Conservation (phyloP, 2,329 filamentous ascomycete genomes). For the Malbranchea zuffiana region DNA sequence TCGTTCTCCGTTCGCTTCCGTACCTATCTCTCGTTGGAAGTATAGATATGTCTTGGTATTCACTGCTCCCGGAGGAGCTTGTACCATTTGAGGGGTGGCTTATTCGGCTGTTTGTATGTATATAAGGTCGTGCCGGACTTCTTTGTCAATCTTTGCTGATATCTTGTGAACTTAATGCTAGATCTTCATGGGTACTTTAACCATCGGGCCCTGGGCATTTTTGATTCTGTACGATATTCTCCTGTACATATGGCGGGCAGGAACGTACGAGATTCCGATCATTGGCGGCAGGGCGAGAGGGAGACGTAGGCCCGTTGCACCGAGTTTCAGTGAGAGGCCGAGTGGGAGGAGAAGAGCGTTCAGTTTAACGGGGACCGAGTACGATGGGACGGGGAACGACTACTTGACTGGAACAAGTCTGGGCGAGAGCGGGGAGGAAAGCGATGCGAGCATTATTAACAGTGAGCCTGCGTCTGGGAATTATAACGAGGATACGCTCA, state of each 20-base stretch:
- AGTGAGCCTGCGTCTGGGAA: too few relatives aligned
- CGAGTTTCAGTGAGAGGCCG: conserved; percentile 49
- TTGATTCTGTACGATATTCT: conserved; percentile 53
- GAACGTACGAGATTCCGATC: conserved; percentile 48
- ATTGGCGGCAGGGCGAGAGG: conserved; percentile 52
- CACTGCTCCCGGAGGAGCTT: conserved; percentile 50
- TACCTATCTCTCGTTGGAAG: neutral
- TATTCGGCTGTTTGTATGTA: conserved; percentile 50
- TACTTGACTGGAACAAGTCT: neutral
- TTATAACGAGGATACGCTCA: too few relatives aligned
- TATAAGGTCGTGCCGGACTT: too few relatives aligned
- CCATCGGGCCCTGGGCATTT: conserved; percentile 52
- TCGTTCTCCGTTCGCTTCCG: neutral
- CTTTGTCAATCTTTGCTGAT: too few relatives aligned
- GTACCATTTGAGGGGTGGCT: conserved; percentile 52
- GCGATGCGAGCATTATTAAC: too few relatives aligned
- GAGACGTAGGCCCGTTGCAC: conserved; percentile 48
- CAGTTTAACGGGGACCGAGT: conserved; percentile 20
- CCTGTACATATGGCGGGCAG: conserved; percentile 50
- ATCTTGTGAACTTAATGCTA: too few relatives aligned
- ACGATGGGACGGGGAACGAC: conserved; percentile 10
- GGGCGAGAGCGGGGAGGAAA: too few relatives aligned
- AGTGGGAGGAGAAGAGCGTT: conserved; percentile 30
- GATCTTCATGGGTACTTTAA: conserved; percentile 50
- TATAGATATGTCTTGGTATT: conserved; percentile 51